Conservation (phyloP, 306 rosid genomes). For the Citrullus colocynthis region DNA sequence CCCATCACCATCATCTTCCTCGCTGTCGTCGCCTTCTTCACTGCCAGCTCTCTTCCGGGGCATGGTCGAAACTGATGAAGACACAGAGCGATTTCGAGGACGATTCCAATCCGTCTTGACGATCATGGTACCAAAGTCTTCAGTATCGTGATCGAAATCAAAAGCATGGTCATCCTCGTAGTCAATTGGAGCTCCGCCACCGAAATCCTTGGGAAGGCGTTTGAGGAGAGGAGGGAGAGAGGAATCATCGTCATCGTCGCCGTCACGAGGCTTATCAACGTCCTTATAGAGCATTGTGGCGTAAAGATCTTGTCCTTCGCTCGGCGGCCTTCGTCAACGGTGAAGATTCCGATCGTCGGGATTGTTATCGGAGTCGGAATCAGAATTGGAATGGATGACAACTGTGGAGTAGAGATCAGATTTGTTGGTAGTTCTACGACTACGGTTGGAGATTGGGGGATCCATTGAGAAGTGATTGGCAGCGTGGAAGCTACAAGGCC, state of each 20-base stretch:
- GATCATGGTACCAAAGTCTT: conserved; percentile 72
- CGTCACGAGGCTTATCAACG: conserved; percentile 30
- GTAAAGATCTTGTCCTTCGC: conserved; percentile 38
- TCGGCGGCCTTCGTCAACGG: conserved; percentile 13
- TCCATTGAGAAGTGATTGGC: conserved; percentile 32
- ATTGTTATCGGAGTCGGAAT: conserved; percentile 2
- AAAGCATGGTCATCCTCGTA: conserved; percentile 50
- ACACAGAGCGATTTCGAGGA: conserved; percentile 24
- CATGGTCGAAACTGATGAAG: conserved; percentile 27
- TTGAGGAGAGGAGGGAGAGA: conserved; percentile 90
- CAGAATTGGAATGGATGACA: conserved; percentile 50
- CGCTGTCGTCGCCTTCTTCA: conserved; percentile 19
- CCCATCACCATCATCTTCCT: conserved; percentile 27
- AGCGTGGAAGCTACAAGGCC: neutral
- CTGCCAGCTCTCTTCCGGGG: conserved; percentile 22
- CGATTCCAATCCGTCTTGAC: conserved; percentile 46
- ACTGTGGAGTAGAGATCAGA: conserved; percentile 70
- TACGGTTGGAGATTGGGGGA: conserved; percentile 32
- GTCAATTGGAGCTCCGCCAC: conserved; percentile 77
- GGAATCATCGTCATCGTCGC: conserved; percentile 54
- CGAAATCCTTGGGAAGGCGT: conserved; percentile 91
- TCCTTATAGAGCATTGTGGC: conserved; percentile 70
- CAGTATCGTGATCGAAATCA: conserved; percentile 15
- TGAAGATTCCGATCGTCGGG: conserved; percentile 2
- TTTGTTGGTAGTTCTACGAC: conserved; percentile 30